phyloP scores from a whole-genome alignment of 148 eudicot species.

The Hydrangea macrophylla region DNA sequence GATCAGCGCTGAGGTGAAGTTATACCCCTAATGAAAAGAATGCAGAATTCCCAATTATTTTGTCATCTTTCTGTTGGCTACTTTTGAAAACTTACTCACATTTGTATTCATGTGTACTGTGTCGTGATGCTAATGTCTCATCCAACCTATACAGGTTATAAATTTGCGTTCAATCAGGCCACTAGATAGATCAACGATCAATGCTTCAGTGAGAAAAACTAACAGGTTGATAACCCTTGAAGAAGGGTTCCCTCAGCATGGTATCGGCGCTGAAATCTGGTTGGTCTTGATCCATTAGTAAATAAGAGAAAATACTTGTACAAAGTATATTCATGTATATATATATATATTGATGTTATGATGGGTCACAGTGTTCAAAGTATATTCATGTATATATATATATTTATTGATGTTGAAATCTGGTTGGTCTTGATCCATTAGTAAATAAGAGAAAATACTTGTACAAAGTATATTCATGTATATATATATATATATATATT shows the following conservation, averaged over 20 bases:
- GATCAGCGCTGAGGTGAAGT: conserved; percentile 46
- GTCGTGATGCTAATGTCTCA: background rate
- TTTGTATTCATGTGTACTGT: background rate
- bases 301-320: too few species aligned
- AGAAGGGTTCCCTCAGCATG: conserved; percentile 94
- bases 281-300: conserved; percentile 10
- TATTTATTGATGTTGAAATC: conserved; percentile 84
- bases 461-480: background rate
- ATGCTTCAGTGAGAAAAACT: conserved; percentile 80
- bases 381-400: background rate
- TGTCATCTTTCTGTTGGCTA: background rate
- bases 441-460: too few species aligned
- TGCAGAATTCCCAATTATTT: too few species aligned
- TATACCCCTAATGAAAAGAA: too few species aligned
- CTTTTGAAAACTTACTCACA: background rate
- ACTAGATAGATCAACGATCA: conserved; percentile 73
- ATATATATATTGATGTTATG: background rate
- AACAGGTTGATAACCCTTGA: conserved; percentile 73
- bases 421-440: conserved; percentile 31
- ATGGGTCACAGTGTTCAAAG: background rate
- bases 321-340: background rate
- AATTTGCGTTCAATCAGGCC: conserved; percentile 89
- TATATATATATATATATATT: background rate
- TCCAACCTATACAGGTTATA: conserved; percentile 45
- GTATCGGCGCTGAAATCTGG: conserved; percentile 91